Percentiles rank a stretch among this genome's conserved stretches.
Conservation (phyloP, 2,329 filamentous ascomycete species). For the Xylariaceae sp. region DNA sequence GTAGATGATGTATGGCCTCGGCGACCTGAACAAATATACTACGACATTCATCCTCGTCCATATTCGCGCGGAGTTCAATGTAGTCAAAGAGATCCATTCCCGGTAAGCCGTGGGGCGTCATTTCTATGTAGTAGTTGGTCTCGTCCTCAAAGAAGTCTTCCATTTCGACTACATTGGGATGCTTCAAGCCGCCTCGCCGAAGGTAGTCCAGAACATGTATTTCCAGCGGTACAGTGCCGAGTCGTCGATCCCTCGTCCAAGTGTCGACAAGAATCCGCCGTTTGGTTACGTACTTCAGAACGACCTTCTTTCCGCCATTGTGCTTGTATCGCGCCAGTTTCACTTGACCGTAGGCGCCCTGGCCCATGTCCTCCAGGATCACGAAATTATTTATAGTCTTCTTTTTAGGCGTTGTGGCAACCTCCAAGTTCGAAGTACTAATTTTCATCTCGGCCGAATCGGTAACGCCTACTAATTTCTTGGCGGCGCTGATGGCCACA, state of each 20-base stretch:
- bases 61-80: conserved; percentile 91
- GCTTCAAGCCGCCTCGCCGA: conserved; percentile 63
- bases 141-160: conserved; percentile 73
- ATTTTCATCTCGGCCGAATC: conserved; percentile 27
- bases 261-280: conserved; percentile 94
- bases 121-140: conserved; percentile 97
- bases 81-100: conserved; percentile 99
- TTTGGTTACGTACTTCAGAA: conserved; percentile 97
- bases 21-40: conserved; percentile 96
- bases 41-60: conserved; percentile 90
- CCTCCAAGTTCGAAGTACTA: conserved; percentile 35
- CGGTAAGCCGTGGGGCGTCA: conserved; percentile 88
- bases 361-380: conserved; percentile 96
- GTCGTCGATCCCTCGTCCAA: conserved; percentile 88
- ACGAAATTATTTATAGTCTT: conserved; percentile 86
- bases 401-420: conserved; percentile 50
- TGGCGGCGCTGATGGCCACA: conserved; percentile 51
- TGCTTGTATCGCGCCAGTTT: conserved; percentile 87
- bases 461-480: conserved; percentile 44
- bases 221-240: conserved; percentile 92
- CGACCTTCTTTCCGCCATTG: conserved; percentile 71
- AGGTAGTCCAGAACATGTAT: conserved; percentile 97
- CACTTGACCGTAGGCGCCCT: conserved; percentile 95
- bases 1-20: conserved; percentile 82
- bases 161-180: conserved; percentile 71